A percentile compares a stretch with the other conserved stretches of the same genome.
phyloP scores from a whole-genome alignment of 2,329 filamentous ascomycete species.

The Xenoacremonium recifei region DNA sequence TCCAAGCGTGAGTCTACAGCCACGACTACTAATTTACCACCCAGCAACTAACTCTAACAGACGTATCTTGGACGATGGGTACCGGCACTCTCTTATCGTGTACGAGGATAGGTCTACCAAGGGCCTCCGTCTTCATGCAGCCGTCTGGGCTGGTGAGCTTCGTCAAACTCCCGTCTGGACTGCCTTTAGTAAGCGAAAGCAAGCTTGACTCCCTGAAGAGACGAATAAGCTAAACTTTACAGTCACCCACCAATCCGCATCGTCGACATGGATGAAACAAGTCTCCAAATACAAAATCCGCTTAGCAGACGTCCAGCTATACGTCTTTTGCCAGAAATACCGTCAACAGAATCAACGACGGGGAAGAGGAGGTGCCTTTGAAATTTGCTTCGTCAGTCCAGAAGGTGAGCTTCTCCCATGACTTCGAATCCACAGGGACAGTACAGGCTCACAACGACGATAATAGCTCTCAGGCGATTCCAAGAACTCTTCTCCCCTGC shows the following conservation, averaged over 20 bases:
- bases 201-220: not conserved
- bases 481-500: constrained; percentile 39
- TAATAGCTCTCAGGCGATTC: constrained; percentile 33
- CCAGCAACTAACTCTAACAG: constrained; percentile 35
- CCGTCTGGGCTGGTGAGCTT: constrained; percentile 54
- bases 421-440: not conserved
- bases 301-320: constrained; percentile 54
- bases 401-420: constrained; percentile 30
- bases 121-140: constrained; percentile 54
- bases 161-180: constrained; percentile 61
- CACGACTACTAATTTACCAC: too few relatives aligned
- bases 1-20: constrained; percentile 58
- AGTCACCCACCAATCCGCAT: constrained; percentile 54
- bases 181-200: constrained; percentile 57
- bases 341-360: constrained; percentile 51
- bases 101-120: constrained; percentile 49
- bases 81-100: constrained; percentile 52
- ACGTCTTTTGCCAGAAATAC: constrained; percentile 59
- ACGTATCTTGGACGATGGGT: constrained; percentile 55
- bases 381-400: constrained; percentile 48
- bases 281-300: constrained; percentile 47
- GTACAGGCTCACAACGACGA: constrained; percentile 9
- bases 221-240: not conserved
- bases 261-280: constrained; percentile 50
- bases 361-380: constrained; percentile 46